Evolutionary conservation across 2,329 filamentous ascomycete genomes (phyloP).

Genomic region (Exophiala alcalophila): DNA sequence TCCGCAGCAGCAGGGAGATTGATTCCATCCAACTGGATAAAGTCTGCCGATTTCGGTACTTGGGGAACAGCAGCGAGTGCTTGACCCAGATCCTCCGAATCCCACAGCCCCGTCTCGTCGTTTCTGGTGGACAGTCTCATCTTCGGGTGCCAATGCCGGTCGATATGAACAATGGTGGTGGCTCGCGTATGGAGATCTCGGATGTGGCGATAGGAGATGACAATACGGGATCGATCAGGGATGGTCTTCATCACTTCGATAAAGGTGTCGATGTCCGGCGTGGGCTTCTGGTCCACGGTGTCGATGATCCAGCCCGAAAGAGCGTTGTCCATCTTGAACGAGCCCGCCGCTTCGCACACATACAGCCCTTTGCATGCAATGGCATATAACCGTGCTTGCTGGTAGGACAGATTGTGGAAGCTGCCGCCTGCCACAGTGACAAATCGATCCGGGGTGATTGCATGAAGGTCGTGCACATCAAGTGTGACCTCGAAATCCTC

Average conservation of each 20-base stretch:
- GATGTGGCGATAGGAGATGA: constrained; percentile 93
- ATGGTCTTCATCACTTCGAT: constrained; percentile 87
- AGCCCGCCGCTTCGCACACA: constrained; percentile 90
- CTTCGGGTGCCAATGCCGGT: constrained; percentile 92
- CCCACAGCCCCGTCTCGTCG: constrained; percentile 86
- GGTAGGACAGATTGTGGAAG: constrained; percentile 95
- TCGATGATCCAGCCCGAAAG: constrained; percentile 93
- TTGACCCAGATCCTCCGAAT: constrained; percentile 82
- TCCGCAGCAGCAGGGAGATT: constrained; percentile 88
- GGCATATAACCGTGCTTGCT: constrained; percentile 93
- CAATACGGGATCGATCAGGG: constrained; percentile 75
- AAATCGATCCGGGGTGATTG: constrained; percentile 93
- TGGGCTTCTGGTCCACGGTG: constrained; percentile 86
- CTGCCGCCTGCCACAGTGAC: constrained; percentile 90
- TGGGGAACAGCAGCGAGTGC: constrained; percentile 71
- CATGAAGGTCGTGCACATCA: constrained; percentile 82
- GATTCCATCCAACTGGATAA: constrained; percentile 86
- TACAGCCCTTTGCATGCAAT: constrained; percentile 90
- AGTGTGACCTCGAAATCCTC: constrained; percentile 82
- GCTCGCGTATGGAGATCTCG: constrained; percentile 91
- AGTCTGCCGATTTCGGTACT: constrained; percentile 74
- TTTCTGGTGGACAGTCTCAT: constrained; percentile 92
- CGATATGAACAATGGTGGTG: constrained; percentile 86
- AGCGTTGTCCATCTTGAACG: constrained; percentile 88
- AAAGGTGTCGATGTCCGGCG: constrained; percentile 81